phyloP scores from a whole-genome alignment of 2,329 filamentous ascomycete species.

The Colletotrichum spinosum region DNA sequence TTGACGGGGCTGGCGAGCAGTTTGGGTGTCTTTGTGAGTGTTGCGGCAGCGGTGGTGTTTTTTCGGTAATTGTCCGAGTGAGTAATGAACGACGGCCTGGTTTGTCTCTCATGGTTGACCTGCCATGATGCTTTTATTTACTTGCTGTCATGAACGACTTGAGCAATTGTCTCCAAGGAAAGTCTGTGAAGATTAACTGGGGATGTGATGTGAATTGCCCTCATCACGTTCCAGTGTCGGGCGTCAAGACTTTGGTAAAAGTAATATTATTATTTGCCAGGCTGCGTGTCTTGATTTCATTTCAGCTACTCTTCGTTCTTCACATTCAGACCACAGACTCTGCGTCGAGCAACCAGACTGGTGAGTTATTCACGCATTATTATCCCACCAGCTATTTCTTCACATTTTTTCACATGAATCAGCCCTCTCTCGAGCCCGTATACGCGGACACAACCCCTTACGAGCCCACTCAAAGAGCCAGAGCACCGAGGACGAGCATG shows the following conservation, averaged over 20 bases:
- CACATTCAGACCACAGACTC: slow-evolving; percentile 6
- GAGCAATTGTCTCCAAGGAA: too few species aligned
- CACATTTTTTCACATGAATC: neutral
- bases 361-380: slow-evolving; percentile 14
- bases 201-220: too few species aligned
- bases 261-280: slow-evolving; percentile 21
- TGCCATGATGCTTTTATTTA: too few species aligned
- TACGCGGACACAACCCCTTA: too few species aligned
- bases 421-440: neutral
- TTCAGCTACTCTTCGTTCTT: slow-evolving; percentile 7
- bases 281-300: slow-evolving; percentile 13
- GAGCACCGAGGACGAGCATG: slow-evolving; percentile 35
- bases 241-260: neutral
- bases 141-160: too few species aligned
- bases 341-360: neutral
- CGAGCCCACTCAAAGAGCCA: slow-evolving; percentile 30
- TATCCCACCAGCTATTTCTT: slow-evolving; percentile 14
- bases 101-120: too few species aligned
- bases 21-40: neutral
- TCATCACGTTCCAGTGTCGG: neutral
- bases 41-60: neutral
- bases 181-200: too few species aligned
- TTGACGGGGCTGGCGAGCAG: neutral
- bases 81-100: too few species aligned
- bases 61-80: neutral